These are phyloP conservation scores for Aureobasidium sp. DNA, from an alignment of 2,329 filamentous ascomycete genomes.

Conservation along the genomic window DNA sequence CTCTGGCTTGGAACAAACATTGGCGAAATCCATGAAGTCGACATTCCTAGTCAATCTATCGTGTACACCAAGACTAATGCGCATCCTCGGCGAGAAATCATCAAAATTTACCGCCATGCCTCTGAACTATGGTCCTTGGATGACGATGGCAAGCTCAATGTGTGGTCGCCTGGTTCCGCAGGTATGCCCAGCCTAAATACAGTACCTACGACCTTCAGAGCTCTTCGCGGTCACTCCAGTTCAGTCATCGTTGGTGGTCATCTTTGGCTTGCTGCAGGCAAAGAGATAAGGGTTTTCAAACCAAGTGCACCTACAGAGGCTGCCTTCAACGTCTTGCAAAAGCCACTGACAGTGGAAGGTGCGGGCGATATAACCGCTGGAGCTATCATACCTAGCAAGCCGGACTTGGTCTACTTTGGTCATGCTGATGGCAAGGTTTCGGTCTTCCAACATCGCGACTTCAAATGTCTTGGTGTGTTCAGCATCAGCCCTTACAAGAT, in stretches of 20 bases:
- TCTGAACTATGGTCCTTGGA: constrained; percentile 94
- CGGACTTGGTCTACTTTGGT: constrained; percentile 78
- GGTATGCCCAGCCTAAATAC: constrained; percentile 68
- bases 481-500: constrained; percentile 94
- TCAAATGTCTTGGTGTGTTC: constrained; percentile 68
- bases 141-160: constrained; percentile 74
- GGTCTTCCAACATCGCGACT: constrained; percentile 76
- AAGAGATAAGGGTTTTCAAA: constrained; percentile 76
- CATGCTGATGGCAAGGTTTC: constrained; percentile 91
- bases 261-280: constrained; percentile 82
- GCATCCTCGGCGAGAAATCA: constrained; percentile 71
- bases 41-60: constrained; percentile 67
- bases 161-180: constrained; percentile 77
- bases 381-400: constrained; percentile 64
- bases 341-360: constrained; percentile 62
- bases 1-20: constrained; percentile 87
- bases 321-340: constrained; percentile 68
- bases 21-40: constrained; percentile 84
- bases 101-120: constrained; percentile 77
- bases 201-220: constrained; percentile 67
- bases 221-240: constrained; percentile 77
- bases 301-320: constrained; percentile 61
- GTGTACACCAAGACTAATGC: constrained; percentile 61
- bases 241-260: constrained; percentile 80
- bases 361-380: constrained; percentile 85